These are phyloP conservation scores for Paecilomyces niveus DNA, from an alignment of 2,329 filamentous ascomycete genomes.

Conservation along the genomic window DNA sequence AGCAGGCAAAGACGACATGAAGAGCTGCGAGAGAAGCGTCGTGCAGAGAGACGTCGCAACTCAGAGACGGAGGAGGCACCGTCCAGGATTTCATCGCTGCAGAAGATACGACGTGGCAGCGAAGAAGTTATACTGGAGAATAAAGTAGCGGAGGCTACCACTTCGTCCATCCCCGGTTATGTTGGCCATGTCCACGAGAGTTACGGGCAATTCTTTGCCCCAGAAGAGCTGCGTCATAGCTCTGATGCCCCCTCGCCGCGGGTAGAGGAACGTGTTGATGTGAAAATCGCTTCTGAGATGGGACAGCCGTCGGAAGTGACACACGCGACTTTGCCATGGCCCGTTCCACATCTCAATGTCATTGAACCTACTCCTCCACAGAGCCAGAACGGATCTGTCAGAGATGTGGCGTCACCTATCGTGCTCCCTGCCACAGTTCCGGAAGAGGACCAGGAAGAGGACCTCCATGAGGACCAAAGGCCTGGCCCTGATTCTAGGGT, in stretches of 20 bases:
- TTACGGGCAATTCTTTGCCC: constrained; percentile 37
- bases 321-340: constrained; percentile 27
- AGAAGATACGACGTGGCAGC: neutral
- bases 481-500: constrained; percentile 48
- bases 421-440: constrained; percentile 17
- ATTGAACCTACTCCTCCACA: constrained; percentile 53
- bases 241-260: constrained; percentile 26
- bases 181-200: constrained; percentile 32
- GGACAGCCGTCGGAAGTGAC: constrained; percentile 6
- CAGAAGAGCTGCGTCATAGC: constrained; percentile 32
- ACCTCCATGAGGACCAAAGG: constrained; percentile 23
- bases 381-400: constrained; percentile 35
- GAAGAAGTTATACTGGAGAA: constrained; percentile 12
- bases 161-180: neutral
- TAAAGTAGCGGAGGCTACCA: constrained; percentile 8
- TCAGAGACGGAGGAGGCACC: constrained; percentile 15
- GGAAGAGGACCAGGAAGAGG: constrained; percentile 28
- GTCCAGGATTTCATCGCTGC: constrained; percentile 14
- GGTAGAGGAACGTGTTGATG: constrained; percentile 18
- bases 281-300: constrained; percentile 13
- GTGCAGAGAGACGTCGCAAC: constrained; percentile 31
- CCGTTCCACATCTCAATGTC: constrained; percentile 48
- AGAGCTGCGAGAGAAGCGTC: constrained; percentile 30
- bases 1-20: constrained; percentile 26
- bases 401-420: constrained; percentile 22